phyloP scores from a whole-genome alignment of 768 basidiomycete species.

The Podaxis sp. region DNA sequence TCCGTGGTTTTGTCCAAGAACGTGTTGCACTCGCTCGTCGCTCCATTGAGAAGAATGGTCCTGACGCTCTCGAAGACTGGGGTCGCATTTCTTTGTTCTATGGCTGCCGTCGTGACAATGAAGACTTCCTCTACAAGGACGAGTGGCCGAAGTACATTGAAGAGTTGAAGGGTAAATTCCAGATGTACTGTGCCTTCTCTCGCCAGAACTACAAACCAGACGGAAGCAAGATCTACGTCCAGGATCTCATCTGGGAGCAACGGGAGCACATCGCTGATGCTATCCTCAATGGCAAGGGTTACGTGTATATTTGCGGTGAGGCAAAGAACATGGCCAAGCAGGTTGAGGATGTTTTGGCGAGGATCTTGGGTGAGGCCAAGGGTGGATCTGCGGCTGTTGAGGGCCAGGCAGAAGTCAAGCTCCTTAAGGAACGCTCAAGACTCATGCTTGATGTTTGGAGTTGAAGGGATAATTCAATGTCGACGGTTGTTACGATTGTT shows the following conservation, averaged over 20 bases:
- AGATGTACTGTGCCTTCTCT: constrained; percentile 87
- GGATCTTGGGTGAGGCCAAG: constrained; percentile 89
- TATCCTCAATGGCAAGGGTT: constrained; percentile 94
- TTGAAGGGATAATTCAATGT: constrained; percentile 31
- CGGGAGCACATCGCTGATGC: constrained; percentile 80
- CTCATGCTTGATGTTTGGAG: constrained; percentile 91
- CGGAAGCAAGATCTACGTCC: constrained; percentile 98
- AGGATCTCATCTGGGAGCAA: constrained; percentile 92
- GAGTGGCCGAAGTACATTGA: constrained; percentile 90
- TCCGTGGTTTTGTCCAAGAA: constrained; percentile 99
- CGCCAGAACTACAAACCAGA: constrained; percentile 88
- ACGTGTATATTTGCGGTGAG: constrained; percentile 95
- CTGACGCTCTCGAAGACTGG: constrained; percentile 93
- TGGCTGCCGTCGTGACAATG: constrained; percentile 84
- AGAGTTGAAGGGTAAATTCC: constrained; percentile 91
- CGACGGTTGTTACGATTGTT: neutral
- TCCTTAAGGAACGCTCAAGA: constrained; percentile 91
- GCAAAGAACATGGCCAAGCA: constrained; percentile 95
- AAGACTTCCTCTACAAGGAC: constrained; percentile 93
- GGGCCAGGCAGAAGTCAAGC: constrained; percentile 87
- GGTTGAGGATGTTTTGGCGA: constrained; percentile 86
- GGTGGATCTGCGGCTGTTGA: constrained; percentile 86
- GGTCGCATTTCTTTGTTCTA: constrained; percentile 94
- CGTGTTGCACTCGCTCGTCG: constrained; percentile 94
- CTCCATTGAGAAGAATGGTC: constrained; percentile 92